These are phyloP conservation scores for Penicillium verhagenii DNA, from an alignment of 495 filamentous ascomycete species.

Conservation along the genomic window DNA sequence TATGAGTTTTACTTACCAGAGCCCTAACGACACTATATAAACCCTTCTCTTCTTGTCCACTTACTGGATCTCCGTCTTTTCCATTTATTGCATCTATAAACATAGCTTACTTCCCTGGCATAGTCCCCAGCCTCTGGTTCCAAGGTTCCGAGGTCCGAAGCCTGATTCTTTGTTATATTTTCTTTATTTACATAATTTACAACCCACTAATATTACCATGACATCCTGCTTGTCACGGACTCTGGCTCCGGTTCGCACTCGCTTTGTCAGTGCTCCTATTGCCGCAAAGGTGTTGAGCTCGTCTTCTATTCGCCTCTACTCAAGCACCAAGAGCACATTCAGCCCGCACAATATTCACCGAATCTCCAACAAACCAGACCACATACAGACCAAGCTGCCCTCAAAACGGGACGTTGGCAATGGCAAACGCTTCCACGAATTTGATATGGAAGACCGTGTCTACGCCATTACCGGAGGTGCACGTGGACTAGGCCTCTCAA, in stretches of 20 bases:
- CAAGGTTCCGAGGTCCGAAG: no score
- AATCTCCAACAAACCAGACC: slow-evolving; percentile 22
- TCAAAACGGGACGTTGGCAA: slow-evolving; percentile 19
- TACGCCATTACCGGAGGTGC: slow-evolving; percentile 64
- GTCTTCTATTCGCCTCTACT: slow-evolving; percentile 16
- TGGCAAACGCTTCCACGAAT: slow-evolving; percentile 43
- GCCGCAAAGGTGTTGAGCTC: slow-evolving; percentile 7
- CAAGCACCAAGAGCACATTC: slow-evolving; percentile 16
- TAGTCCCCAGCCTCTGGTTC: background rate
- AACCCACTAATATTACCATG: slow-evolving; percentile 22
- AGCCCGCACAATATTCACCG: slow-evolving; percentile 18
- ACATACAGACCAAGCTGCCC: slow-evolving; percentile 38
- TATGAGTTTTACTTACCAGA: no score
- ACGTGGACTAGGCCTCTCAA: slow-evolving; percentile 60
- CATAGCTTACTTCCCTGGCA: background rate
- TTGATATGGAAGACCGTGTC: slow-evolving; percentile 57
- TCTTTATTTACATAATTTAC: background rate
- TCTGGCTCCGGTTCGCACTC: slow-evolving; percentile 12
- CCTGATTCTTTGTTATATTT: background rate
- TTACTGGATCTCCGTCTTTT: no score
- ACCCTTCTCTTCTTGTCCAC: no score
- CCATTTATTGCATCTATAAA: background rate
- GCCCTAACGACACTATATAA: no score
- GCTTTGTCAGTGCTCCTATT: slow-evolving; percentile 11
- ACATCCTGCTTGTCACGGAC: slow-evolving; percentile 13